Percentiles rank a stretch among this genome's conserved stretches.
phyloP scores from a whole-genome alignment of 2,329 filamentous ascomycete genomes.

The Biscogniauxia marginata region DNA sequence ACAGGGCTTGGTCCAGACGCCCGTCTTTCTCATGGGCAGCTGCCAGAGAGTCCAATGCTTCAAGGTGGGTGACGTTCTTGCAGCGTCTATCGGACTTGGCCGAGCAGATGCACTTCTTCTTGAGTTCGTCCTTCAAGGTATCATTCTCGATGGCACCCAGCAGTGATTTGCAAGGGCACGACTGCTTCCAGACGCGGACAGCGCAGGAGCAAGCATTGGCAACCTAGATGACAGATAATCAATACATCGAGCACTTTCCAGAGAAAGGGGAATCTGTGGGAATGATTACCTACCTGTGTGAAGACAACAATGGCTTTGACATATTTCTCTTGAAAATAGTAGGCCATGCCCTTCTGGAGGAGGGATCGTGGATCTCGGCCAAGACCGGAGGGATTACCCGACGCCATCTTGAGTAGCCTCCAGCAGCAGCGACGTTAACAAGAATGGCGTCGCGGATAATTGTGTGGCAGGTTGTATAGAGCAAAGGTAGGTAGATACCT shows the following conservation, averaged over 20 bases:
- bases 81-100: conserved; percentile 24
- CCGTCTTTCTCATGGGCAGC: conserved; percentile 21
- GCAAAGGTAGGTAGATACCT: too few species aligned
- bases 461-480: too few species aligned
- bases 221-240: conserved; percentile 14
- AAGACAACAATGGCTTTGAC: conserved; percentile 9
- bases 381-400: too few species aligned
- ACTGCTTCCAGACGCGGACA: conserved; percentile 9
- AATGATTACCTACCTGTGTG: conserved; percentile 8
- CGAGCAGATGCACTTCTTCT: conserved; percentile 24
- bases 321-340: conserved; percentile 8
- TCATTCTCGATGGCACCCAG: conserved; percentile 17
- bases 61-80: conserved; percentile 20
- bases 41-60: conserved; percentile 26
- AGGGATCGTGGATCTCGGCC: neutral
- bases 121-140: conserved; percentile 19
- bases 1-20: conserved; percentile 13
- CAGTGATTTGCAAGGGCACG: conserved; percentile 21
- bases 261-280: neutral
- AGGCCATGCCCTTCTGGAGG: conserved; percentile 2
- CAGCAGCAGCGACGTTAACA: too few species aligned
- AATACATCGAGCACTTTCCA: too few species aligned
- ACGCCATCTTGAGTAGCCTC: too few species aligned
- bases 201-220: conserved; percentile 23
- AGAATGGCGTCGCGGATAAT: too few species aligned